These are phyloP conservation scores for Chytridium lagenaria DNA, from an alignment of 371 early-diverging fungal genomes.

Conservation along the genomic window DNA sequence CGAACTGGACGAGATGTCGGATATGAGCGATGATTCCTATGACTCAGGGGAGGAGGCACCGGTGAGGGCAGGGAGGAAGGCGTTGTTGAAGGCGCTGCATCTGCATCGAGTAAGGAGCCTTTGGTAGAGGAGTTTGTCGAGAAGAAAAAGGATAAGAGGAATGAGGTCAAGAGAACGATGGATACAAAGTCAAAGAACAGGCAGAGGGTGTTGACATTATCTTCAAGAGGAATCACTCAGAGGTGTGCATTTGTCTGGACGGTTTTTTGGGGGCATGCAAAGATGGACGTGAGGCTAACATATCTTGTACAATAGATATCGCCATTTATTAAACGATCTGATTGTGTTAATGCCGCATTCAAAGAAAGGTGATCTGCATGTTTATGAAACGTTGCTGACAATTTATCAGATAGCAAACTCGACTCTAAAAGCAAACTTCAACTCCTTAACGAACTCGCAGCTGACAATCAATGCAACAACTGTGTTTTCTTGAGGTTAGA, in stretches of 20 bases:
- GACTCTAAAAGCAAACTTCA: conserved; percentile 89
- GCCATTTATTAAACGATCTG: conserved; percentile 91
- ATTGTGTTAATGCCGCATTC: conserved; percentile 88
- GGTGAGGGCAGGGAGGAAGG: conserved; percentile 3
- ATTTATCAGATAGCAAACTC: conserved; percentile 73
- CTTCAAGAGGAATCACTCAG: conserved; percentile 87
- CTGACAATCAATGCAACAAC: conserved; percentile 98
- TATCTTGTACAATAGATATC: conserved; percentile 65
- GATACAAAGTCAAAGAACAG: conserved; percentile 64
- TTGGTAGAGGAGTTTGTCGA: not conserved
- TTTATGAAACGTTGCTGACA: not conserved
- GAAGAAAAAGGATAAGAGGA: conserved; percentile 11
- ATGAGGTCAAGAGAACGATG: conserved; percentile 7
- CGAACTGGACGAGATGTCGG: conserved; percentile 1
- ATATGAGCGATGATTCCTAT: not conserved
- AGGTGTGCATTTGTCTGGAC: conserved; percentile 71
- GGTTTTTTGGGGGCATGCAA: not conserved
- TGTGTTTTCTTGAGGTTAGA: conserved; percentile 91
- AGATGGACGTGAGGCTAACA: too few relatives aligned
- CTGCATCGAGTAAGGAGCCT: conserved; percentile 10
- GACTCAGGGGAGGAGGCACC: not conserved
- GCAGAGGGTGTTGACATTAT: conserved; percentile 88
- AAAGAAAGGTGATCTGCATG: conserved; percentile 71
- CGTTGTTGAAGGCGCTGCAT: conserved; percentile 7
- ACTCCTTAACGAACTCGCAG: conserved; percentile 94